A percentile compares a stretch with the other conserved stretches of the same genome.
Conservation (phyloP, 2,329 filamentous ascomycete genomes). For the Herpomyces periplanetae region DNA sequence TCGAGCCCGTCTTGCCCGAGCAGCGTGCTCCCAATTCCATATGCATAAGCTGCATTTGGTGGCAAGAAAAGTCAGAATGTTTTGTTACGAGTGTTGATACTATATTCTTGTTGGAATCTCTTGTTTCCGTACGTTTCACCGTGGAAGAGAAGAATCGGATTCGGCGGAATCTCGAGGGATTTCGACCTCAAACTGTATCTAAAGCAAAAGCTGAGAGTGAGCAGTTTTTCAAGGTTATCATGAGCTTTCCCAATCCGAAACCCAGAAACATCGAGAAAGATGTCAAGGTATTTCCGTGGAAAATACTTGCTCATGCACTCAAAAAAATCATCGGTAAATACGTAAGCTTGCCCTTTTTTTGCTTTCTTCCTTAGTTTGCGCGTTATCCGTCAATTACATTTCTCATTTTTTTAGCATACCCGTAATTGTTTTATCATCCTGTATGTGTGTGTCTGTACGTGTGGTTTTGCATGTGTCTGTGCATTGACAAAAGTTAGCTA, state of each 20-base stretch:
- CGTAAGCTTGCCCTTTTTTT: conserved; percentile 5
- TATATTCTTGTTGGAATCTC: conserved; percentile 63
- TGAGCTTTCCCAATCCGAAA: conserved; percentile 80
- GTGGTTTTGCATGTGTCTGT: no score
- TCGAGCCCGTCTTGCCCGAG: conserved; percentile 35
- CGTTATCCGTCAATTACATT: no score
- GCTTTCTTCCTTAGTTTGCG: no score
- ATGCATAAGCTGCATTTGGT: conserved; percentile 89
- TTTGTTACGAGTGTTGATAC: conserved; percentile 91
- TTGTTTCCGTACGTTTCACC: conserved; percentile 52
- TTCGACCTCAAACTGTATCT: conserved; percentile 62
- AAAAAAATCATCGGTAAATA: conserved; percentile 99
- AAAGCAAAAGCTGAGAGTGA: conserved; percentile 73
- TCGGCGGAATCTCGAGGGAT: conserved; percentile 70
- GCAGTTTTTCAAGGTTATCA: conserved; percentile 95
- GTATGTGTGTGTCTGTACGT: no score
- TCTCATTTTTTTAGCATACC: no score
- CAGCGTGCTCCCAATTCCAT: conserved; percentile 49
- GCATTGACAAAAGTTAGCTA: no score
- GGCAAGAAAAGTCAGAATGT: conserved; percentile 61
- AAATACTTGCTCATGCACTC: conserved; percentile 41
- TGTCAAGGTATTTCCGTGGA: conserved; percentile 95
- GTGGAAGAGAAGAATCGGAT: conserved; percentile 98
- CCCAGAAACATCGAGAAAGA: conserved; percentile 95
- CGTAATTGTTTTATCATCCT: no score